Percentiles rank a stretch among this genome's conserved stretches.
phyloP scores from a whole-genome alignment of 768 basidiomycete species.

The Paxillus involutus region DNA sequence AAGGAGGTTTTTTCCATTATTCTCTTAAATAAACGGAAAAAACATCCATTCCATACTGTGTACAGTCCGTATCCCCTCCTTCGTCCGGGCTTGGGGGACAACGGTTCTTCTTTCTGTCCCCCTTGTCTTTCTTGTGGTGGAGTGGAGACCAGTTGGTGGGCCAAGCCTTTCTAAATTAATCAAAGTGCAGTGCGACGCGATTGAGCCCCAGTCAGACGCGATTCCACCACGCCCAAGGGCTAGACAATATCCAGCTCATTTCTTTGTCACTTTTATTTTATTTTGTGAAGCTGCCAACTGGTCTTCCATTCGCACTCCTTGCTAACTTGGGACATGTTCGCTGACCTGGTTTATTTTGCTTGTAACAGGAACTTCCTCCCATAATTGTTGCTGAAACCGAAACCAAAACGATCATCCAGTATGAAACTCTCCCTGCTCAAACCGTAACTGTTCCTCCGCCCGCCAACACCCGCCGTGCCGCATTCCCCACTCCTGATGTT shows the following conservation, averaged over 20 bases:
- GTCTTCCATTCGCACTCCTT: constrained; percentile 32
- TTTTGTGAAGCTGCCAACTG: constrained; percentile 33
- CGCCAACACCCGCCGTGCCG: constrained; percentile 74
- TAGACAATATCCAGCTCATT: constrained; percentile 25
- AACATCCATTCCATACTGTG: constrained; percentile 43
- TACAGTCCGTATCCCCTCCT: constrained; percentile 82
- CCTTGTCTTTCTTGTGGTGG: constrained; percentile 53
- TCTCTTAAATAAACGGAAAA: constrained; percentile 26
- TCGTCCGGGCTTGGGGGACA: constrained; percentile 92
- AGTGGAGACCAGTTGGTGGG: constrained; percentile 38
- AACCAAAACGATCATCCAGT: constrained; percentile 63
- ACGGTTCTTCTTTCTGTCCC: constrained; percentile 72
- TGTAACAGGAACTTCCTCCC: constrained; percentile 42
- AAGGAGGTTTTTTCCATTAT: constrained; percentile 65
- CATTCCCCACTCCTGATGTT: constrained; percentile 68
- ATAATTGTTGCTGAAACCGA: constrained; percentile 48
- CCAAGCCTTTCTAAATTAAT: constrained; percentile 15
- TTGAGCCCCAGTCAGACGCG: not conserved
- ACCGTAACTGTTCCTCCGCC: constrained; percentile 73
- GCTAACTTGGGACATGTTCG: constrained; percentile 16
- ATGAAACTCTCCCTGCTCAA: constrained; percentile 49
- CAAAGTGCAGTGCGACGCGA: constrained; percentile 29
- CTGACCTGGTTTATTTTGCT: constrained; percentile 33
- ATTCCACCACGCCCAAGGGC: constrained; percentile 26
- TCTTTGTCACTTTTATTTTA: constrained; percentile 21